Evolutionary conservation across 768 basidiomycete species (phyloP), one percentile per base, ranked within the genome.

Genomic region (Pleurotus ostreatus): DNA sequence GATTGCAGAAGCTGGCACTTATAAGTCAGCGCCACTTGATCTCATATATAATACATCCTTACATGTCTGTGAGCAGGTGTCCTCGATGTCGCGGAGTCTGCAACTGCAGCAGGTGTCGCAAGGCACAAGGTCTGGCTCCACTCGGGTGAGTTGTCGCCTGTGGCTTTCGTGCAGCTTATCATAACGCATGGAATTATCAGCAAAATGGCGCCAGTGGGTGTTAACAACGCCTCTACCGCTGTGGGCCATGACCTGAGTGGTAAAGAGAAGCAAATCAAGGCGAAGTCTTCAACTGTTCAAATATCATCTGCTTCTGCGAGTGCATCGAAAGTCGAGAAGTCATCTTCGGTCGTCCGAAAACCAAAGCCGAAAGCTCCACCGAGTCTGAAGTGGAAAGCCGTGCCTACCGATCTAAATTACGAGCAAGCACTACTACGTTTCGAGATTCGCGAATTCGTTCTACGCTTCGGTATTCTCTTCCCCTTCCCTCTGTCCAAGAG

Each of bases 401-500:
- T 88, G 5, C 72, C 72, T 1, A 72, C 76, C 11, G 62, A 60
- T 26, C 70, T 87, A 12, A 68, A 74, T 4, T 70, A 73, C 39
- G 63, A 72, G 0, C 79, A 81, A 40, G 82, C 78, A 1, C 77
- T 87, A 59, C 75, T 78, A 23, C 83, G 89, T 8, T 79, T 92
- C 46, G 73, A 82, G 61, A 85, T 92, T 43, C 83, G 90, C 56
- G 90, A 92, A 68, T 93, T 91, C 65, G 65, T 81, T 9, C 64
- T 88, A 46, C 78, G 90, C 34, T 92, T 92, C 60, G 72, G 75
- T 1, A 71, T 74, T 25, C 55, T 81, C 13, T 67, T 85, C 82
- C 23, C 74, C 74, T 9, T 48, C 62, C 12, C 63, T 71, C 41
- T 46, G 41, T 65, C 81, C 47, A 75, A 77, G 59, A 58, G 68